phyloP scores from a whole-genome alignment of 2,329 filamentous ascomycete species.

The Fusarium torulosum region DNA sequence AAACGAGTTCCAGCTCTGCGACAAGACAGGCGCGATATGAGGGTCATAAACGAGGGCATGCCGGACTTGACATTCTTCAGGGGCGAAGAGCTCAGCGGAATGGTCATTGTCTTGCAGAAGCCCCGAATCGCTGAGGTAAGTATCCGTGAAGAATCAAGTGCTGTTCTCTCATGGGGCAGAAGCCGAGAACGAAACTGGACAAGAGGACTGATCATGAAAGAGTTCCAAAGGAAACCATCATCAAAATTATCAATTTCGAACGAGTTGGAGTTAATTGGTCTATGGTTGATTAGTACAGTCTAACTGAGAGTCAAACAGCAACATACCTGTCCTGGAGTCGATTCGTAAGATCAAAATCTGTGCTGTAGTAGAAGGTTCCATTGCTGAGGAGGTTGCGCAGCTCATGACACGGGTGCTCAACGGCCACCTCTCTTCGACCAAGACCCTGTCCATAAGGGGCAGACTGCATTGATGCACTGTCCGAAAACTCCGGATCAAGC shows the following conservation, averaged over 20 bases:
- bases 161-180: constrained; percentile 77
- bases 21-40: constrained; percentile 93
- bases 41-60: constrained; percentile 83
- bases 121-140: constrained; percentile 94
- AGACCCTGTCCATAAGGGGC: constrained; percentile 57
- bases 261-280: constrained; percentile 78
- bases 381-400: constrained; percentile 92
- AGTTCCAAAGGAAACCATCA: constrained; percentile 95
- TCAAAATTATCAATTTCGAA: constrained; percentile 95
- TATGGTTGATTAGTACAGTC: constrained; percentile 51
- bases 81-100: constrained; percentile 82
- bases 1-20: constrained; percentile 92
- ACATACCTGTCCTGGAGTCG: constrained; percentile 85
- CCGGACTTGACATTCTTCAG: constrained; percentile 74
- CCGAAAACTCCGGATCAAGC: constrained; percentile 63
- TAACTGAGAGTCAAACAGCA: background rate
- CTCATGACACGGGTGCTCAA: constrained; percentile 91
- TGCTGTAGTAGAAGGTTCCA: constrained; percentile 97
- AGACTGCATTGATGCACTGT: constrained; percentile 60
- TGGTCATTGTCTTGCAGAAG: constrained; percentile 87
- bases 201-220: constrained; percentile 95
- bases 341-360: constrained; percentile 97
- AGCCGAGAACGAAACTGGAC: constrained; percentile 89
- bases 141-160: constrained; percentile 87
- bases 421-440: constrained; percentile 74